These are phyloP conservation scores for Chlamydomonas sp. DNA, from an alignment of 139 green algal genomes.

Conservation along the genomic window DNA sequence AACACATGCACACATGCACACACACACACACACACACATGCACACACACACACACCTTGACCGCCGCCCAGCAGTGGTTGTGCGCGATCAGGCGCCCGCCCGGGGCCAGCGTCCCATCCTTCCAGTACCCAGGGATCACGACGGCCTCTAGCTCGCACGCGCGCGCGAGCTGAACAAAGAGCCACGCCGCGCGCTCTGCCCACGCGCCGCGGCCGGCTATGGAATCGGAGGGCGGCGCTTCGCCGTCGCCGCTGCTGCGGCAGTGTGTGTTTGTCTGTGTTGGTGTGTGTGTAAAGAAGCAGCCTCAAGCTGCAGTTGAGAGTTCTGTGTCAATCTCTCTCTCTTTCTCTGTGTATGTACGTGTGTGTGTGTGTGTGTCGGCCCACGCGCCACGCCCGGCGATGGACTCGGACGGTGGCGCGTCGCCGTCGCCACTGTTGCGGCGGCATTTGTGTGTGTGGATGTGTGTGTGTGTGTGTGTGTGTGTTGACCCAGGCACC, in stretches of 20 bases:
- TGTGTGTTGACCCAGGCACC: too few relatives aligned
- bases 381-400: too few relatives aligned
- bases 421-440: background rate
- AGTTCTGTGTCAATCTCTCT: too few relatives aligned
- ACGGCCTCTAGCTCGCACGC: conserved; percentile 46
- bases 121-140: conserved; percentile 47
- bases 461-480: conserved; percentile 10
- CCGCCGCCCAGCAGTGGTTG: conserved; percentile 58
- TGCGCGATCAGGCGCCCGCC: conserved; percentile 31
- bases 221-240: too few relatives aligned
- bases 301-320: too few relatives aligned
- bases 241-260: background rate
- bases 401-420: too few relatives aligned
- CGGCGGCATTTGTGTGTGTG: background rate
- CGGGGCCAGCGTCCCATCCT: conserved; percentile 26
- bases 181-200: conserved; percentile 41
- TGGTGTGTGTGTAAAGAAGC: too few relatives aligned
- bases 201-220: conserved; percentile 37
- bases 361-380: too few relatives aligned
- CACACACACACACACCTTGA: too few relatives aligned
- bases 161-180: conserved; percentile 35
- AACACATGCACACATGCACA: background rate
- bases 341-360: too few relatives aligned
- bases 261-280: too few relatives aligned
- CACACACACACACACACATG: background rate